phyloP scores from a whole-genome alignment of 768 basidiomycete genomes.

The Leucocoprinus sp. region DNA sequence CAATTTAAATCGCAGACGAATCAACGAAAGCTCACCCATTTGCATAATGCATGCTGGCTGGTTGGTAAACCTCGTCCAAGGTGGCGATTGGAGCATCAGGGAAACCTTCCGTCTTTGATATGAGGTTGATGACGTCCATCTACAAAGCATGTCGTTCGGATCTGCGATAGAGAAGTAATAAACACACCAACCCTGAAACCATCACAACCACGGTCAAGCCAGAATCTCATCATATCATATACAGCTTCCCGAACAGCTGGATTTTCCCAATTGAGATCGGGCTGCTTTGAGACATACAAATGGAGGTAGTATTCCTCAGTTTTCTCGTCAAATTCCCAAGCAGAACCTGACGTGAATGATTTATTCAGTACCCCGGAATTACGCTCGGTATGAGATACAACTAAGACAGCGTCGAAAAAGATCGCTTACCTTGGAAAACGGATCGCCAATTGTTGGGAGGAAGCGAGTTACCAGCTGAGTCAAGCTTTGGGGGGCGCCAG shows the following conservation, averaged over 20 bases:
- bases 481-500: constrained; percentile 55
- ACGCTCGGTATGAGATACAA: neutral
- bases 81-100: constrained; percentile 59
- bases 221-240: constrained; percentile 61
- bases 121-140: constrained; percentile 69
- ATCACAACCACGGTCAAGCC: constrained; percentile 68
- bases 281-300: constrained; percentile 57
- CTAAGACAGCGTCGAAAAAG: neutral
- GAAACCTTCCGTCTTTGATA: constrained; percentile 54
- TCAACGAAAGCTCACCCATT: constrained; percentile 41
- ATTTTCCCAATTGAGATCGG: constrained; percentile 76
- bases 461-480: constrained; percentile 40
- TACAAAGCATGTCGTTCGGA: constrained; percentile 14
- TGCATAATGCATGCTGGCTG: constrained; percentile 42
- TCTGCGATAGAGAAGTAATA: neutral
- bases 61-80: constrained; percentile 43
- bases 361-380: neutral
- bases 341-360: constrained; percentile 36
- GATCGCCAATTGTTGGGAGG: constrained; percentile 75
- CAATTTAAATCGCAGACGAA: neutral
- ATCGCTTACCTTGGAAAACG: constrained; percentile 45
- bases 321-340: constrained; percentile 60
- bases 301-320: constrained; percentile 71
- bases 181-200: constrained; percentile 54
- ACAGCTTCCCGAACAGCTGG: constrained; percentile 48